Conservation (phyloP, 495 filamentous ascomycete genomes). For the Hyaloscypha hepaticicola region DNA sequence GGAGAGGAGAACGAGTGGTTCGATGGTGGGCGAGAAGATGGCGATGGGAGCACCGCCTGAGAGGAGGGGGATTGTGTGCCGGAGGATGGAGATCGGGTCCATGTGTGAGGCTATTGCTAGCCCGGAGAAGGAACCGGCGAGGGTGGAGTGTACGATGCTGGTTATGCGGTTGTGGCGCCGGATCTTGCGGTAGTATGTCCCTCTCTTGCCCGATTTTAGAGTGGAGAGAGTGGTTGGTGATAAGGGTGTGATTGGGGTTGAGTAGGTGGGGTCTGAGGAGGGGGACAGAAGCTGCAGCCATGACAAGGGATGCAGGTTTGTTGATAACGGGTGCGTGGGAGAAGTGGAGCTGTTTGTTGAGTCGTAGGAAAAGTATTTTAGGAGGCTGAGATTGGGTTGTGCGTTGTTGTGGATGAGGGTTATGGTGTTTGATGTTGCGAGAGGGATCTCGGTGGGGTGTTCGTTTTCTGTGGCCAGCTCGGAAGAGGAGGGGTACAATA, state of each 20-base stretch:
- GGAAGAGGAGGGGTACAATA: conserved; percentile 49
- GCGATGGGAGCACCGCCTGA: conserved; percentile 79
- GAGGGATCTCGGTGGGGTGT: conserved; percentile 5
- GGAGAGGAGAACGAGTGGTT: conserved; percentile 69
- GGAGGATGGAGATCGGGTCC: conserved; percentile 74
- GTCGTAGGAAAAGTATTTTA: conserved; percentile 82
- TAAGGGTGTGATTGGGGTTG: conserved; percentile 53
- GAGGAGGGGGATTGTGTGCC: conserved; percentile 71
- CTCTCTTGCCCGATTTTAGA: conserved; percentile 74
- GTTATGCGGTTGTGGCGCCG: conserved; percentile 71
- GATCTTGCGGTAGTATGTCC: conserved; percentile 81
- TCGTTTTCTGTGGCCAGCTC: conserved; percentile 13
- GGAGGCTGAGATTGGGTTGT: conserved; percentile 82
- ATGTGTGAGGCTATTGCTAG: conserved; percentile 78
- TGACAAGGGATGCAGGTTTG: conserved; percentile 76
- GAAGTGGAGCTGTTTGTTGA: conserved; percentile 46
- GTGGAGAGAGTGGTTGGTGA: conserved; percentile 54
- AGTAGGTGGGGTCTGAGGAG: conserved; percentile 65
- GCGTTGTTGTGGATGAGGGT: conserved; percentile 84
- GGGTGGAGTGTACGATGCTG: conserved; percentile 67
- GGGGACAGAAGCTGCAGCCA: conserved; percentile 90
- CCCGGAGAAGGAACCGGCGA: conserved; percentile 76
- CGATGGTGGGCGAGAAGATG: conserved; percentile 77
- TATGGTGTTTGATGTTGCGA: conserved; percentile 65
- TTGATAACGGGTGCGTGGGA: conserved; percentile 68